A percentile compares a stretch with the other conserved stretches of the same genome.
phyloP scores from a whole-genome alignment of 768 basidiomycete genomes.

The Pseudohyphozyma bogoriensis region DNA sequence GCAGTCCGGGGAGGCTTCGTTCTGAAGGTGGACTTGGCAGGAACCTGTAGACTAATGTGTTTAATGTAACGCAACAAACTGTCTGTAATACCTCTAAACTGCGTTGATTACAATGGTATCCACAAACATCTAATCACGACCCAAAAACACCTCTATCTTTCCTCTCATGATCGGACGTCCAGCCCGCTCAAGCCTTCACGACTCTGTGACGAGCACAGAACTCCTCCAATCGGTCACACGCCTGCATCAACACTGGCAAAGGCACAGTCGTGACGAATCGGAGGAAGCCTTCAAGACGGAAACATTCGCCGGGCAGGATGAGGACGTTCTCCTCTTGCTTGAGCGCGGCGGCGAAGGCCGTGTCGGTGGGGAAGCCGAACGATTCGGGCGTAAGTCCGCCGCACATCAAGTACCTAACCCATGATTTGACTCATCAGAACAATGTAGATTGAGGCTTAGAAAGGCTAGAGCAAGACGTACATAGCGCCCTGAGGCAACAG shows the following conservation, averaged over 20 bases:
- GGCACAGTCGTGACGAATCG: conserved; percentile 30
- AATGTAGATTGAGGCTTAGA: too few relatives aligned
- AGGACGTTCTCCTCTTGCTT: conserved; percentile 25
- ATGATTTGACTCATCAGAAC: neutral
- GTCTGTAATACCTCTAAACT: too few relatives aligned
- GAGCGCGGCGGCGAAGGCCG: conserved; percentile 17
- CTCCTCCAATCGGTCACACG: conserved; percentile 24
- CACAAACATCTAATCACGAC: too few relatives aligned
- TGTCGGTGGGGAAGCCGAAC: conserved; percentile 20
- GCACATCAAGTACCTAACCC: conserved; percentile 7
- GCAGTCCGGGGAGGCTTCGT: too few relatives aligned
- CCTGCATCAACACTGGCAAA: conserved; percentile 16
- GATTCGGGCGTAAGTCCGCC: conserved; percentile 8
- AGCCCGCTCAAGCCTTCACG: too few relatives aligned
- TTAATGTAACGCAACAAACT: too few relatives aligned
- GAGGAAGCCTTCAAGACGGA: conserved; percentile 23
- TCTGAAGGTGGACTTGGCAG: too few relatives aligned
- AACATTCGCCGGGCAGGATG: conserved; percentile 20
- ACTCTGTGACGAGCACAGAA: conserved; percentile 27
- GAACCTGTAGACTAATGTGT: too few relatives aligned
- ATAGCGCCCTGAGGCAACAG: conserved; percentile 20
- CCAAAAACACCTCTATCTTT: too few relatives aligned
- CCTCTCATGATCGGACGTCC: too few relatives aligned
- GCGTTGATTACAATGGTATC: too few relatives aligned
- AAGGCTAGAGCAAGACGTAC: conserved; percentile 6